Evolutionary conservation across 768 basidiomycete species (phyloP).

Genomic region (Phlebiopsis gigantea): DNA sequence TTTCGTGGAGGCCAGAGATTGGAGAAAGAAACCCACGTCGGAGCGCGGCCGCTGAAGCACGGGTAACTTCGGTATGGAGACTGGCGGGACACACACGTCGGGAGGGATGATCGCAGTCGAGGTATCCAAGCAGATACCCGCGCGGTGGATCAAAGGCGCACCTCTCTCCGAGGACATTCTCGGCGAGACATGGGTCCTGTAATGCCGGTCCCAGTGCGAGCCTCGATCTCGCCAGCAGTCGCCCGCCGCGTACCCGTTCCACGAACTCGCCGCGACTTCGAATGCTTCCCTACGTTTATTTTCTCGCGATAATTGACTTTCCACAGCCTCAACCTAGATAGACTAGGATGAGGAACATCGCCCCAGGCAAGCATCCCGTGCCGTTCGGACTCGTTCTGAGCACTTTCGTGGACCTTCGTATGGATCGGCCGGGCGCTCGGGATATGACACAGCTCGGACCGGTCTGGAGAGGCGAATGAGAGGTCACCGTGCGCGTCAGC

Average conservation of each 20-base stretch:
- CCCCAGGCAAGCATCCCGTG: neutral
- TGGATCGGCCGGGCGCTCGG: no score
- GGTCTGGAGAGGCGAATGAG: neutral
- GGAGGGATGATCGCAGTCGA: conserved; percentile 1
- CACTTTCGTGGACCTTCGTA: neutral
- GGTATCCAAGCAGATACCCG: neutral
- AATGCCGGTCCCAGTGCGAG: neutral
- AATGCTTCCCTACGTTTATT: no score
- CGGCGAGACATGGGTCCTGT: neutral
- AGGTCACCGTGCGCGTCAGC: neutral
- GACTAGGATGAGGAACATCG: neutral
- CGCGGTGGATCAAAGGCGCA: neutral
- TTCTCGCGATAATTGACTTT: no score
- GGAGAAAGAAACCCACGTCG: neutral
- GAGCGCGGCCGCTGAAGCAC: neutral
- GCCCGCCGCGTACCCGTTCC: neutral
- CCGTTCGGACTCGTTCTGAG: no score
- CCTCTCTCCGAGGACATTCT: neutral
- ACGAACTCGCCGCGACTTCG: neutral
- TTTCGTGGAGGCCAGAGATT: neutral
- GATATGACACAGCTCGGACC: no score
- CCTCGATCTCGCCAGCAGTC: neutral
- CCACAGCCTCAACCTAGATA: no score
- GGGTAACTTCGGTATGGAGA: neutral
- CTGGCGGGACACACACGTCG: neutral